Evolutionary conservation across 306 rosid genomes (phyloP).

Genomic region (Malus asiatica): DNA sequence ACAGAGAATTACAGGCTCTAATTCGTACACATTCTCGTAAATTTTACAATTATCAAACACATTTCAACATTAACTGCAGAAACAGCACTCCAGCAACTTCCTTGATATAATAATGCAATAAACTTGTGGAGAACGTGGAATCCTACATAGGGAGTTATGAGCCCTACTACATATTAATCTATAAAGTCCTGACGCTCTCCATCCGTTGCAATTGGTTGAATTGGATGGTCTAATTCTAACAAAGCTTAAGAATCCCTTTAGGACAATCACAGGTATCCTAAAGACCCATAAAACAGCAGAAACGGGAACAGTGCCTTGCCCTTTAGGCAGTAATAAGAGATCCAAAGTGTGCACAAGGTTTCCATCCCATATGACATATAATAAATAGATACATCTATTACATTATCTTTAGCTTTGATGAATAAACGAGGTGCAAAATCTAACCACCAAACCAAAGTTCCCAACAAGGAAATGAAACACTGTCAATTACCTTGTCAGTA

Average conservation of each 20-base stretch:
- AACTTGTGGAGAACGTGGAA: neutral
- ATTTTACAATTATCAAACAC: neutral
- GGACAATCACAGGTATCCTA: neutral
- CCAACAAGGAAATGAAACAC: neutral
- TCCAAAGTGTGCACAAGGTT: neutral
- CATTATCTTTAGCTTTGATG: neutral
- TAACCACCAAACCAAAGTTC: neutral
- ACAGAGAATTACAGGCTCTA: neutral
- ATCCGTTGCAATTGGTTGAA: neutral
- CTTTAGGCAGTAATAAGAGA: neutral
- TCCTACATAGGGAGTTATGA: neutral
- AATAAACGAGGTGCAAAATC: neutral
- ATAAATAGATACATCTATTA: no score
- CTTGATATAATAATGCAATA: neutral
- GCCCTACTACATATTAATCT: neutral
- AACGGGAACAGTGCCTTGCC: neutral
- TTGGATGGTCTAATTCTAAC: neutral
- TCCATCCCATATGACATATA: neutral
- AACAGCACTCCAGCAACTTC: neutral
- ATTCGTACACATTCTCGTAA: neutral
- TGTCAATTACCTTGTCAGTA: constrained; percentile 75
- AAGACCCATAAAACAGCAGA: neutral
- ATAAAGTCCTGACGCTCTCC: neutral
- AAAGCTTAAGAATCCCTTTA: neutral
- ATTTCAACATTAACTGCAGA: neutral